Evolutionary conservation across 2,329 filamentous ascomycete species (phyloP).

Genomic region (Thelonectria discophora): DNA sequence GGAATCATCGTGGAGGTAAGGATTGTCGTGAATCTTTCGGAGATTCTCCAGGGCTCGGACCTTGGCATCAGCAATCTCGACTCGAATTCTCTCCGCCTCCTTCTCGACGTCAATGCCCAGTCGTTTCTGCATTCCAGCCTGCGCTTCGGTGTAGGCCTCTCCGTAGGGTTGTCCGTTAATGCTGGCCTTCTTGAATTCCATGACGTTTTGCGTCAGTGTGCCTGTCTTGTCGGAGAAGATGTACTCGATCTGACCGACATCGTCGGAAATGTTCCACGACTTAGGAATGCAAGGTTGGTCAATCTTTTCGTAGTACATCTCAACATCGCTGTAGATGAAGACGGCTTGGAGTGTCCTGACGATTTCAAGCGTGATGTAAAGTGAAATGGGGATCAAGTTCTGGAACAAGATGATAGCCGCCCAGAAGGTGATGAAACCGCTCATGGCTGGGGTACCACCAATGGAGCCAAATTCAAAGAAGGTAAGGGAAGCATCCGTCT

Average conservation of each 20-base stretch:
- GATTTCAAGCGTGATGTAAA: conserved; percentile 97
- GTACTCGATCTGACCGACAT: conserved; percentile 97
- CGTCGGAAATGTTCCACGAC: conserved; percentile 98
- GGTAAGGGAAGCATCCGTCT: conserved; percentile 75
- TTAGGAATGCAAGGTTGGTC: conserved; percentile 97
- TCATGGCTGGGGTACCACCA: conserved; percentile 76
- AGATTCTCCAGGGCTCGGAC: conserved; percentile 76
- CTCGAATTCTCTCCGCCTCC: conserved; percentile 75
- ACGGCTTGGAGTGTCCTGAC: conserved; percentile 91
- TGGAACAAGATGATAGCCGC: conserved; percentile 94
- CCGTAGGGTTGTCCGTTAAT: conserved; percentile 97
- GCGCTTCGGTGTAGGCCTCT: conserved; percentile 96
- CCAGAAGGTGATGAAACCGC: conserved; percentile 97
- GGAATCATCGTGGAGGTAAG: conserved; percentile 88
- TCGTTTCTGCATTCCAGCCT: conserved; percentile 94
- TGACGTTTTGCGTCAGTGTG: conserved; percentile 94
- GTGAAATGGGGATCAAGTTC: conserved; percentile 97
- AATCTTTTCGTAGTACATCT: conserved; percentile 96
- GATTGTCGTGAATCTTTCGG: conserved; percentile 84
- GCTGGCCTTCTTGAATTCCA: conserved; percentile 99
- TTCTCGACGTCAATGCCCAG: conserved; percentile 86
- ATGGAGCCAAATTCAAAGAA: conserved; percentile 90
- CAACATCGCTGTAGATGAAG: conserved; percentile 95
- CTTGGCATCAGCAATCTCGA: conserved; percentile 83
- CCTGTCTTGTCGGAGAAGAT: conserved; percentile 99